Evolutionary conservation across 1,284 basidiomycete genomes (phyloP).

Genomic region (Ustilago nuda): DNA sequence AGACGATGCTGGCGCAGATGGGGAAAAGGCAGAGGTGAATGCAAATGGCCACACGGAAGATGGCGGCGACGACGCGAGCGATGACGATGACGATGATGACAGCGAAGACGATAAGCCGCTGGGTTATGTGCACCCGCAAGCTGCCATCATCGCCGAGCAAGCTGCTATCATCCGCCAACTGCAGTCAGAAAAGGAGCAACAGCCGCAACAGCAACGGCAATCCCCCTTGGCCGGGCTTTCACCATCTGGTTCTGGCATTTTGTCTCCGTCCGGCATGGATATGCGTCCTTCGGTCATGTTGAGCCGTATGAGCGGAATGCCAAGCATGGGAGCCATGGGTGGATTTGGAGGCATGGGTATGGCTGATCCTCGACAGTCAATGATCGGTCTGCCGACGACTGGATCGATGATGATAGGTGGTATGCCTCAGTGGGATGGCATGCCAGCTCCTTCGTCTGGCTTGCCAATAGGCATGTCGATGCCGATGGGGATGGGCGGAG

Average conservation of each 20-base stretch:
- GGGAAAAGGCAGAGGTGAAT: neutral
- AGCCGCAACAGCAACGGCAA: constrained; percentile 35
- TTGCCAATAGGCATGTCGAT: constrained; percentile 36
- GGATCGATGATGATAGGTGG: constrained; percentile 37
- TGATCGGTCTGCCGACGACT: constrained; percentile 27
- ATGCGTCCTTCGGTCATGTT: constrained; percentile 28
- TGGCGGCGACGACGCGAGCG: constrained; percentile 4
- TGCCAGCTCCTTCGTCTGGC: constrained; percentile 29
- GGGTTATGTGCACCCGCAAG: constrained; percentile 62
- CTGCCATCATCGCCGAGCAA: constrained; percentile 67
- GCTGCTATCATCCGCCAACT: constrained; percentile 62
- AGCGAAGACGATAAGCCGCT: constrained; percentile 62
- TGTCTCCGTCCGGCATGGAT: constrained; percentile 33
- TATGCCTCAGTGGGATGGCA: constrained; percentile 35
- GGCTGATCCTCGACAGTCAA: constrained; percentile 28
- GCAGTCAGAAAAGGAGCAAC: constrained; percentile 55
- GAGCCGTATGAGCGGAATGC: constrained; percentile 36
- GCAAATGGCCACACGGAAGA: constrained; percentile 1
- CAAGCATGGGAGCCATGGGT: constrained; percentile 15
- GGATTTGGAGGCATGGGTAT: constrained; percentile 25
- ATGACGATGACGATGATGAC: constrained; percentile 27
- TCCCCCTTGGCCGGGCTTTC: constrained; percentile 14
- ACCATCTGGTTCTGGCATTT: constrained; percentile 14
- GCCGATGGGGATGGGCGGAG: constrained; percentile 30
- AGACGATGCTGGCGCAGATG: constrained; percentile 14